Base-by-base conservation (phyloP, 1,139 yeast genomes). In the Kurtzmaniella quercitrusa region DNA sequence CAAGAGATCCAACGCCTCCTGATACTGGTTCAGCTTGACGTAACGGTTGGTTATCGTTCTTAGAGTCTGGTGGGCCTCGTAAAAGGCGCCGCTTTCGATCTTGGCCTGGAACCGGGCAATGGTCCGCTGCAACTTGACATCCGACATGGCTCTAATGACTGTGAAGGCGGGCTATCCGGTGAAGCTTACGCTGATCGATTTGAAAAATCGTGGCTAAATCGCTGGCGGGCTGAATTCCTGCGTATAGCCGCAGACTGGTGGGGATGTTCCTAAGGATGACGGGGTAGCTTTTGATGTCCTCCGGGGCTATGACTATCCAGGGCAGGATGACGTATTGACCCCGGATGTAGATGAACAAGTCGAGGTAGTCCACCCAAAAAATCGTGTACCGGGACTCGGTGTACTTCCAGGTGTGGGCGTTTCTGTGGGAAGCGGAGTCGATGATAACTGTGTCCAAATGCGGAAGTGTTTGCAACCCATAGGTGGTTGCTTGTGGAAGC, bases 61-160 rank as follows among this genome's bases (percentile, higher is more conserved):
- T 43, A 91, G 74, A 0, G 96, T 91, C 63, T 91, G 98, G 59
- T 91, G 96, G 0, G 98, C 98, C 60, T 93, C 98, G 59, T 91
- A 91, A 65, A 75, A 89, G 44, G 90, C 86, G 2, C 90, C 90
- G 41, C 75, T 76, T 41, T 77, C 79, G 50, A 91, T 84, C 56
- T 86, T 83, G 40, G 76, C 73, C 55, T 81, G 79, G 65, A 85
- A 85, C 48, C 93, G 67, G 27, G 73, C 79, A 40, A 85, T 64
- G 2, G 89, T 82, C 56, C 77, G 76, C 44, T 75, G 71, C 34
- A 83, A 63, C 55, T 81, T 82, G 40, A 63, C 67, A 51, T 65
- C 70, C 33, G 62, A 54, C 66, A 62, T 61, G 39, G 18, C 18
- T 36, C 12, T 7, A 10, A 16, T 17, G 8, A 19, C 2, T 36